Evolutionary conservation across 2,329 filamentous ascomycete species (phyloP), one percentile per base, ranked within the genome.

Genomic region (Arthrobotrys conoides): DNA sequence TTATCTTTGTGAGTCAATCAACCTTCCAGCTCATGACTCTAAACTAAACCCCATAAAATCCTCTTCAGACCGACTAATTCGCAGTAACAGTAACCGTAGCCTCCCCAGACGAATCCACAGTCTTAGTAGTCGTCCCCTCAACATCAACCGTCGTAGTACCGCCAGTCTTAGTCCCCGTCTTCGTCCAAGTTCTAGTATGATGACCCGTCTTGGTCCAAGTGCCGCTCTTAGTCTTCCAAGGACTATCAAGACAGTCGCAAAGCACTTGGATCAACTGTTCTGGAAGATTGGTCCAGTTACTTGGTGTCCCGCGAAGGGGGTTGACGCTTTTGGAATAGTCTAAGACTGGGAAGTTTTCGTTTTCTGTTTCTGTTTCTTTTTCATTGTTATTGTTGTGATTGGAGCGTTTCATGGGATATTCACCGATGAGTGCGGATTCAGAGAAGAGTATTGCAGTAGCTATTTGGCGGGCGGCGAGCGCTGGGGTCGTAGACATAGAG

Each of bases 211-310:
- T 38, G 5, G 66, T 66, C 16, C 65, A 67, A 30, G 36, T 66
- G 12, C 22, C 33, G 16, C 53, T 66, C 20, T 41, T 38, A 6
- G 72, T 76, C 20, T 67, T 59, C 72, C 72, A 71, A 0, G 66
- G 72, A n/a, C 48, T 66, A 41, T 61, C 72, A 20, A 70, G 14
- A 30, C 72, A 76, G 24, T 30, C 57, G 41, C 72, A 76, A 5
- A 76, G 57, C 0, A 59, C 27, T 44, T 38, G 57, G 5, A 76
- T n/a, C 14, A 71, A 5, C 9, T 8, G 14, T 10, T 65, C 49
- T 1, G 65, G 57, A 27, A 70, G 57, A 6, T 38, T 24, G 3
- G 59, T 27, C 72, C 72, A 71, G 55, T 51, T 66, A 6, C 14
- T 14, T 10, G 72, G 66, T 22, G 18, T 9, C 0, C 20, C 14